Percentiles rank a stretch among this genome's conserved stretches.
These are phyloP conservation scores for Sphaerulina musiva DNA, from an alignment of 2,329 filamentous ascomycete genomes.

Conservation along the genomic window DNA sequence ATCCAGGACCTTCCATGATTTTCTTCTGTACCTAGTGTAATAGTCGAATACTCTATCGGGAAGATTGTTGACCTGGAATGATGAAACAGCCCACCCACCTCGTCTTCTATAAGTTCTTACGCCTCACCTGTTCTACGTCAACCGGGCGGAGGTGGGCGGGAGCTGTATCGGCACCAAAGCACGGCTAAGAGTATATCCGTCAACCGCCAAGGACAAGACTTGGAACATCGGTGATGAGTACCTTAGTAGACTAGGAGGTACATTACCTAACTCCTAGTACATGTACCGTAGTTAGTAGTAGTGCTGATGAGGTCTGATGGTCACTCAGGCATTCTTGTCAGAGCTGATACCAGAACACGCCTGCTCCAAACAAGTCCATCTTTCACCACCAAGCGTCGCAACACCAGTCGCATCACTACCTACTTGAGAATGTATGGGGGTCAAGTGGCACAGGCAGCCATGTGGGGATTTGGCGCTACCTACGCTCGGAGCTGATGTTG, in stretches of 20 bases:
- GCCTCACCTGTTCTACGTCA: not conserved
- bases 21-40: not conserved
- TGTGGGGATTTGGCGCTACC: constrained; percentile 29
- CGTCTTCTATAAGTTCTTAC: not conserved
- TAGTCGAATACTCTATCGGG: not conserved
- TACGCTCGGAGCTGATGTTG: constrained; percentile 28
- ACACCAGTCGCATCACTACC: constrained; percentile 29
- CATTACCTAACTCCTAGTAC: too few species aligned
- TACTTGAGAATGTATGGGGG: constrained; percentile 30
- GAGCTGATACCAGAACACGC: constrained; percentile 21
- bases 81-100: not conserved
- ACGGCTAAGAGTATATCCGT: constrained; percentile 6
- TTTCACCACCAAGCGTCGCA: constrained; percentile 28
- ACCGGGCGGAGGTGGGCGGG: constrained; percentile 2
- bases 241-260: too few species aligned
- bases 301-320: too few species aligned
- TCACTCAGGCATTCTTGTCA: too few species aligned
- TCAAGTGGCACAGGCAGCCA: constrained; percentile 22
- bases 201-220: not conserved
- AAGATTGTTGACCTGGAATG: too few species aligned
- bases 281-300: too few species aligned
- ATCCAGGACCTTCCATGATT: constrained; percentile 49
- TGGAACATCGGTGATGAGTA: too few species aligned
- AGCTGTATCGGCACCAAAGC: constrained; percentile 4
- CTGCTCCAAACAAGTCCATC: constrained; percentile 24